Percentiles rank a stretch among this genome's conserved stretches.
Conservation (phyloP, 208 protist species). For the Tritrichomonas foetus region DNA sequence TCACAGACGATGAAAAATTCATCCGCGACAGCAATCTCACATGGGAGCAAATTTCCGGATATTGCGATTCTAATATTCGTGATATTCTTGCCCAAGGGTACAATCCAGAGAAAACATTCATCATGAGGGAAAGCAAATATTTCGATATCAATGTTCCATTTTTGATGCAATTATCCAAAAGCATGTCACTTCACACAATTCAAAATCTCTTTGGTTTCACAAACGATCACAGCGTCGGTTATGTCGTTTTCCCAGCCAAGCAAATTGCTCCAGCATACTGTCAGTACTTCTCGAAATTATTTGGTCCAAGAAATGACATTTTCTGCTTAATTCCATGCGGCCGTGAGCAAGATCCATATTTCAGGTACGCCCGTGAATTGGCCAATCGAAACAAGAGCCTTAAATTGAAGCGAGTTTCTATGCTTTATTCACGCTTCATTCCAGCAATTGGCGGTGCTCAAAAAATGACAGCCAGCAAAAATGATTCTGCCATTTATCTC, state of each 20-base stretch:
- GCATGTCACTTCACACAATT: slow-evolving; percentile 3
- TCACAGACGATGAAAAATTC: slow-evolving; percentile 99
- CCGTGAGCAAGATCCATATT: slow-evolving; percentile 43
- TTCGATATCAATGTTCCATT: slow-evolving; percentile 34
- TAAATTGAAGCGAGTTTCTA: slow-evolving; percentile 33
- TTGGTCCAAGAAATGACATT: background rate
- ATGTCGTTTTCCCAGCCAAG: background rate
- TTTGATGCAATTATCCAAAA: background rate
- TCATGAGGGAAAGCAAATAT: slow-evolving; percentile 8
- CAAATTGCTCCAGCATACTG: slow-evolving; percentile 5
- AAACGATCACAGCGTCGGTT: background rate
- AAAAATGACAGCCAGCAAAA: slow-evolving; percentile 39
- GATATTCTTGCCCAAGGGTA: slow-evolving; percentile 42
- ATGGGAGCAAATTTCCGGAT: background rate
- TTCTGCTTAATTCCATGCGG: slow-evolving; percentile 42
- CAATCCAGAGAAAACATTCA: slow-evolving; percentile 34
- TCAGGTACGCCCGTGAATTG: slow-evolving; percentile 2
- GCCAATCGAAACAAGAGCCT: background rate
- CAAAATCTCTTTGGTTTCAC: slow-evolving; percentile 26
- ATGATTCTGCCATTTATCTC: slow-evolving; percentile 32
- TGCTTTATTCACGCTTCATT: slow-evolving; percentile 28
- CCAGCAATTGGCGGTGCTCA: background rate
- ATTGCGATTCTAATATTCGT: background rate
- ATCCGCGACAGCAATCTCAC: slow-evolving; percentile 71
- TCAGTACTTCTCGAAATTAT: background rate